phyloP scores from a whole-genome alignment of 1,139 yeast species.

The Trichomonascaceae sp. region DNA sequence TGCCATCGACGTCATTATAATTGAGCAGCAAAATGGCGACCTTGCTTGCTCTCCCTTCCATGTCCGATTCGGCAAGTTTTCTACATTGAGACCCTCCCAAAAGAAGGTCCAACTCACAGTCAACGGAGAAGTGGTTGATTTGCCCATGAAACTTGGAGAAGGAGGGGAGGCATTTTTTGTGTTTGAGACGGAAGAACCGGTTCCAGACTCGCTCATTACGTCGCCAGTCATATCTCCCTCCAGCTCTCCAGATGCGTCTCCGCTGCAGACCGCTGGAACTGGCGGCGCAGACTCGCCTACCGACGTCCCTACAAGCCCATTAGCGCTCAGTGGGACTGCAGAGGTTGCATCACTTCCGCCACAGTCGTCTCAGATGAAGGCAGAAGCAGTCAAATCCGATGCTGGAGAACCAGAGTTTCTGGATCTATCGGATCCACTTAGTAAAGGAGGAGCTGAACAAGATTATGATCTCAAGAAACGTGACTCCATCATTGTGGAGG shows the following conservation, averaged over 20 bases:
- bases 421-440: slow-evolving; percentile 30
- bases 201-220: slow-evolving; percentile 70
- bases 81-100: slow-evolving; percentile 86
- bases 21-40: slow-evolving; percentile 79
- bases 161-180: slow-evolving; percentile 98
- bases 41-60: slow-evolving; percentile 94
- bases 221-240: slow-evolving; percentile 86
- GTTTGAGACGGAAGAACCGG: slow-evolving; percentile 64
- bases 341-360: neutral
- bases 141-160: slow-evolving; percentile 94
- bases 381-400: slow-evolving; percentile 1
- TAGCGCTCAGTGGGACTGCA: neutral
- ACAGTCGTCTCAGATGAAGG: slow-evolving; percentile 1
- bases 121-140: slow-evolving; percentile 65
- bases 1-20: slow-evolving; percentile 92
- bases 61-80: slow-evolving; percentile 89
- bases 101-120: slow-evolving; percentile 84
- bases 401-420: slow-evolving; percentile 42
- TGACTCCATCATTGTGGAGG: slow-evolving; percentile 31
- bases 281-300: neutral
- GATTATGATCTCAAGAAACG: neutral
- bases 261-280: slow-evolving; percentile 2
- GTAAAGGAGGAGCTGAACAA: slow-evolving; percentile 4
- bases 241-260: slow-evolving; percentile 45
- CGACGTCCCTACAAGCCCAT: neutral